Percentiles rank a stretch among this genome's conserved stretches.
Evolutionary conservation across 1,284 basidiomycete genomes (phyloP).

Genomic region (Crucibulum parvulum): DNA sequence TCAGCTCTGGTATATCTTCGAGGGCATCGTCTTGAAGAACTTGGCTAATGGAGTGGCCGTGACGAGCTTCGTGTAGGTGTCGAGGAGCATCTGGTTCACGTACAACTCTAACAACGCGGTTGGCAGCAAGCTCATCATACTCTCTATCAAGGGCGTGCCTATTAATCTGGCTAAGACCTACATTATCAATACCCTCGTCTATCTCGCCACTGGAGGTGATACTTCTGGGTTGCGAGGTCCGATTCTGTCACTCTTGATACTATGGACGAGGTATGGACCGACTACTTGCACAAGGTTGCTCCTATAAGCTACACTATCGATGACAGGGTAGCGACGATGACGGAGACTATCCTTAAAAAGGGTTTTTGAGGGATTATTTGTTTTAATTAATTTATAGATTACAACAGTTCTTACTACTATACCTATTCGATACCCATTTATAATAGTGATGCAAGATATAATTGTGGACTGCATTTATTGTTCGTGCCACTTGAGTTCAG

Average conservation of each 20-base stretch:
- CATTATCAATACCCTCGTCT: constrained; percentile 40
- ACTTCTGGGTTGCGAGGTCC: constrained; percentile 34
- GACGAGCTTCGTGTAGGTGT: constrained; percentile 46
- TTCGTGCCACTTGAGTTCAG: too few relatives aligned
- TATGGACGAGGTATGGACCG: constrained; percentile 39
- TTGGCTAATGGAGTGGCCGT: constrained; percentile 33
- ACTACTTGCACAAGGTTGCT: constrained; percentile 29
- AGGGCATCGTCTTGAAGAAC: constrained; percentile 40
- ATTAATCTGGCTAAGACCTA: constrained; percentile 35
- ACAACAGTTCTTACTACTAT: too few relatives aligned
- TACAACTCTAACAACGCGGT: constrained; percentile 38
- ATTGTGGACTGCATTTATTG: too few relatives aligned
- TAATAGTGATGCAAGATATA: too few relatives aligned
- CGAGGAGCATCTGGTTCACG: constrained; percentile 38
- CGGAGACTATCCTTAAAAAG: constrained; percentile 19
- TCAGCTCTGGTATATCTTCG: constrained; percentile 39
- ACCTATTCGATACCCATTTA: too few relatives aligned
- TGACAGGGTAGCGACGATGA: constrained; percentile 20
- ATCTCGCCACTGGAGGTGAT: constrained; percentile 46
- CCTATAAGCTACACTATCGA: constrained; percentile 24
- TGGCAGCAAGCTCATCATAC: constrained; percentile 37
- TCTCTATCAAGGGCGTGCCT: constrained; percentile 33
- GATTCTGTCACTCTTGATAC: constrained; percentile 35
- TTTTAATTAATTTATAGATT: too few relatives aligned
- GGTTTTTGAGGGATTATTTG: background rate